A percentile compares a stretch with the other conserved stretches of the same genome.
phyloP scores from a whole-genome alignment of 352 stramenopile genomes.

The Phytophthora kernoviae region DNA sequence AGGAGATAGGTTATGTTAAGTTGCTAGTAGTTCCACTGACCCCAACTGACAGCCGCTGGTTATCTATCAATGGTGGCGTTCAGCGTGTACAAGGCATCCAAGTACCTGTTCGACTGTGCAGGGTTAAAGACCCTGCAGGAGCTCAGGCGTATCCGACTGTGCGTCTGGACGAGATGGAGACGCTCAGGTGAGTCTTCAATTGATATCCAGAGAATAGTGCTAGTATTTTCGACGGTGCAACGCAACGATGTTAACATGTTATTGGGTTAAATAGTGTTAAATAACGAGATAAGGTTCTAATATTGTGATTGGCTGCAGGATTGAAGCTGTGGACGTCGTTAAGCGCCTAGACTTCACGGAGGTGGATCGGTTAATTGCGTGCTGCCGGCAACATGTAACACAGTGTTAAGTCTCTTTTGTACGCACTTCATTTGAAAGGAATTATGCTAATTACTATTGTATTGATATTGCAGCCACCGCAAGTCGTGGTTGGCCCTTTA shows the following conservation, averaged over 20 bases:
- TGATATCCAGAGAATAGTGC: not conserved
- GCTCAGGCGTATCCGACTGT: conserved; percentile 30
- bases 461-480: conserved; percentile 46
- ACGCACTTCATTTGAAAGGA: not conserved
- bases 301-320: conserved; percentile 19
- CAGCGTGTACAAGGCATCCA: conserved; percentile 68
- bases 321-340: conserved; percentile 49
- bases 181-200: conserved; percentile 45
- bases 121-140: conserved; percentile 12
- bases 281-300: not conserved
- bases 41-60: not conserved
- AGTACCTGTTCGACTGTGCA: conserved; percentile 72
- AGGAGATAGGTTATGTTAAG: conserved; percentile 3
- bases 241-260: not conserved
- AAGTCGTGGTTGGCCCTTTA: conserved; percentile 46
- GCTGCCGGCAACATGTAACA: conserved; percentile 54
- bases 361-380: conserved; percentile 61
- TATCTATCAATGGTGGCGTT: conserved; percentile 40
- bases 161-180: conserved; percentile 41
- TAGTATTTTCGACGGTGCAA: conserved; percentile 15
- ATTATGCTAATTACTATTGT: not conserved
- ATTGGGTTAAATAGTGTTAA: no score
- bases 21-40: no score
- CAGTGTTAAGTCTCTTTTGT: not conserved
- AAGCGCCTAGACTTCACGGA: conserved; percentile 66